Conservation (phyloP, 257 asterid genomes). For the Salvia miltiorrhiza region DNA sequence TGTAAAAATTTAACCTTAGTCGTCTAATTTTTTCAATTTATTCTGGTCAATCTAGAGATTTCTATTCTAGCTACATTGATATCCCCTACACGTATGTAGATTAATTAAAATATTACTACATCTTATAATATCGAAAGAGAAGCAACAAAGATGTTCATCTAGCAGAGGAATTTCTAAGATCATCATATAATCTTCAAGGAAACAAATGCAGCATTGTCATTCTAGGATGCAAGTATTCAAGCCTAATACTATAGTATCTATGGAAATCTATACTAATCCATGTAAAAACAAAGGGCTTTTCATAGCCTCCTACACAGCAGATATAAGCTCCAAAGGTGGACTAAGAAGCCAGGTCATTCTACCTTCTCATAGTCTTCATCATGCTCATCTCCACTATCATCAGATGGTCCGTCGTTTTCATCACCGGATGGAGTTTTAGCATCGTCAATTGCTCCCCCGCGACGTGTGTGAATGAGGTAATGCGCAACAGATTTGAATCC, state of each 20-base stretch:
- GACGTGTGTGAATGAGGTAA: constrained; percentile 51
- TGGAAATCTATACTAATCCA: not conserved
- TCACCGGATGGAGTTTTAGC: constrained; percentile 24
- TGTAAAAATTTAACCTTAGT: too few species aligned
- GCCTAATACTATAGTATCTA: not conserved
- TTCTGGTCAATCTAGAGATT: too few species aligned
- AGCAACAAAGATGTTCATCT: not conserved
- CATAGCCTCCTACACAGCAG: not conserved
- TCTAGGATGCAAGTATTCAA: not conserved
- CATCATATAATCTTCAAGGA: not conserved
- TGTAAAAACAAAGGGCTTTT: not conserved
- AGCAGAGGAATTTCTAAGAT: not conserved
- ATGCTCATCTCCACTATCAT: constrained; percentile 20
- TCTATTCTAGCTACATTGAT: too few species aligned
- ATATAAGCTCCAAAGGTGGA: not conserved
- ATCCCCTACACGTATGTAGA: too few species aligned
- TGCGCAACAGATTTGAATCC: constrained; percentile 84
- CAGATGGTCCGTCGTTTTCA: constrained; percentile 20
- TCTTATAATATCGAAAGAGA: too few species aligned
- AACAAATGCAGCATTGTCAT: not conserved
- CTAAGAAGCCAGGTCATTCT: too few species aligned
- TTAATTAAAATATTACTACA: too few species aligned
- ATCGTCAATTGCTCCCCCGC: constrained; percentile 13
- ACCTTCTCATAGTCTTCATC: constrained; percentile 24
- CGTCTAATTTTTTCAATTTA: not conserved